Conservation (phyloP, 768 basidiomycete genomes). For the Lentinula aciculospora region DNA sequence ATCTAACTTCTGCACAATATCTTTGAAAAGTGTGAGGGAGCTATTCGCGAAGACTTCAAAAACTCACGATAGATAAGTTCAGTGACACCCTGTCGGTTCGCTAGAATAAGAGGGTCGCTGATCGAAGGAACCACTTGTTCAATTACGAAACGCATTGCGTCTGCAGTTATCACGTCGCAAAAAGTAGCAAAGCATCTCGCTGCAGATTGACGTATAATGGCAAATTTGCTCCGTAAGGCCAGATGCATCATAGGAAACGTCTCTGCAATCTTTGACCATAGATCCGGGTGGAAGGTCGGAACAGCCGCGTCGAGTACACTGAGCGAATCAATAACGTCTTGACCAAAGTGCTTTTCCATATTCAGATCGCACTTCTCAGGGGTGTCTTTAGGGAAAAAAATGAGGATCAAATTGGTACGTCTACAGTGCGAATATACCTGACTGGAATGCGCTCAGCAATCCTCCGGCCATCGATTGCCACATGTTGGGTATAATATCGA, state of each 20-base stretch:
- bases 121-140: conserved; percentile 78
- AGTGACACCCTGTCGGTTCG: conserved; percentile 83
- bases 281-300: conserved; percentile 63
- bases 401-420: background rate
- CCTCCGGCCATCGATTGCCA: conserved; percentile 91
- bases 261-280: conserved; percentile 64
- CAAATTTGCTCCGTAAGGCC: conserved; percentile 80
- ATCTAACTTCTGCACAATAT: conserved; percentile 87
- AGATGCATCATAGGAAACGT: conserved; percentile 73
- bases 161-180: conserved; percentile 78
- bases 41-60: background rate
- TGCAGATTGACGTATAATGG: conserved; percentile 85
- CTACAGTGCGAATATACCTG: conserved; percentile 44
- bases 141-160: conserved; percentile 89
- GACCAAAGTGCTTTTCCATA: conserved; percentile 72
- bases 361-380: conserved; percentile 53
- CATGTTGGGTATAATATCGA: conserved; percentile 85
- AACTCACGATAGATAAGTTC: conserved; percentile 88
- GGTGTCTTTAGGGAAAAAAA: conserved; percentile 12
- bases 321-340: conserved; percentile 89
- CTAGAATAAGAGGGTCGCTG: conserved; percentile 66
- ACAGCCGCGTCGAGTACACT: conserved; percentile 83
- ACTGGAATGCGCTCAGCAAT: conserved; percentile 58
- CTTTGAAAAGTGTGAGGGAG: conserved; percentile 35
- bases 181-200: conserved; percentile 85